Evolutionary conservation across 2,329 filamentous ascomycete genomes (phyloP).

Genomic region (Sordariomycetes sp.): DNA sequence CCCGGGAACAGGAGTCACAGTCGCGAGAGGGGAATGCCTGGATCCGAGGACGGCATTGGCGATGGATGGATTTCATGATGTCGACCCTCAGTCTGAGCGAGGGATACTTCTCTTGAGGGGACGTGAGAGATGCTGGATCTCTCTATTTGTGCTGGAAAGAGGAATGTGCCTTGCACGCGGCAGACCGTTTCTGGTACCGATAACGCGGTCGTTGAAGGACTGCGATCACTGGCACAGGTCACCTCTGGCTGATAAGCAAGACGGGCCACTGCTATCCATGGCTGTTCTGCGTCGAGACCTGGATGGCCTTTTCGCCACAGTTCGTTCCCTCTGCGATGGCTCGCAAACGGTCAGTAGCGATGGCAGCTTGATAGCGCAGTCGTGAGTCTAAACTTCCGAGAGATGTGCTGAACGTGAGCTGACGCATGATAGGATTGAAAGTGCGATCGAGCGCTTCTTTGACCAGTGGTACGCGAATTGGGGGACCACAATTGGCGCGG

Average conservation of each 20-base stretch:
- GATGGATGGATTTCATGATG: constrained; percentile 57
- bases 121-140: constrained; percentile 61
- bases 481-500: constrained; percentile 46
- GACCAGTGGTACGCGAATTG: constrained; percentile 56
- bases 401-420: constrained; percentile 5
- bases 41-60: constrained; percentile 54
- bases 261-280: constrained; percentile 64
- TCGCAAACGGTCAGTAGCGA: constrained; percentile 38
- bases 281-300: constrained; percentile 60
- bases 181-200: constrained; percentile 57
- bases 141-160: constrained; percentile 63
- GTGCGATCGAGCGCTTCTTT: constrained; percentile 57
- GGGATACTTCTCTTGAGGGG: constrained; percentile 54
- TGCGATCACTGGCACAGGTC: constrained; percentile 63
- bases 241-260: constrained; percentile 53
- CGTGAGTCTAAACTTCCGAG: constrained; percentile 20
- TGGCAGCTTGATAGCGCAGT: constrained; percentile 43
- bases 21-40: constrained; percentile 61
- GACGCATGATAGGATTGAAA: constrained; percentile 34
- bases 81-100: constrained; percentile 50
- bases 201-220: constrained; percentile 55
- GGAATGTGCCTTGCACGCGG: constrained; percentile 64
- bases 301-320: constrained; percentile 45
- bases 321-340: constrained; percentile 50
- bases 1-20: constrained; percentile 30